Evolutionary conservation across 345 rosid genomes (phyloP).

Genomic region (Sonneratia caseolaris): DNA sequence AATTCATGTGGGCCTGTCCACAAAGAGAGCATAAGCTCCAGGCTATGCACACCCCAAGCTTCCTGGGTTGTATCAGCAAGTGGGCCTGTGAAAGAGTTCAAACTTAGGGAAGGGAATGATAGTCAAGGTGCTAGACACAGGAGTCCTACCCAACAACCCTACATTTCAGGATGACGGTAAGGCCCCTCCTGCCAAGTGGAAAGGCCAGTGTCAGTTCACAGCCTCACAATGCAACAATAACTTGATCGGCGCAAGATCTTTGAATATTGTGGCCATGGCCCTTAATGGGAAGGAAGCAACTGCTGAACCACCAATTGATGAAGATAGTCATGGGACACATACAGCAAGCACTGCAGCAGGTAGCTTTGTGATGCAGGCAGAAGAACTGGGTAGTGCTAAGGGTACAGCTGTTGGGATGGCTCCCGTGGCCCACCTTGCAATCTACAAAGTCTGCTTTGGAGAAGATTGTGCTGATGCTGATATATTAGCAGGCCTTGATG

Average conservation of each 20-base stretch:
- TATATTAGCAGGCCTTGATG: constrained; percentile 40
- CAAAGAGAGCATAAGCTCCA: constrained; percentile 25
- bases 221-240: constrained; percentile 36
- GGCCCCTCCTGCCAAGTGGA: constrained; percentile 43
- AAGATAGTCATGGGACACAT: constrained; percentile 54
- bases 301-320: constrained; percentile 27
- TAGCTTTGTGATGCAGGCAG: constrained; percentile 23
- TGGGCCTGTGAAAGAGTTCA: constrained; percentile 32
- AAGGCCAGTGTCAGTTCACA: constrained; percentile 41
- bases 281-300: constrained; percentile 3
- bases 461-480: constrained; percentile 36
- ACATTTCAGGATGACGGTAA: constrained; percentile 34
- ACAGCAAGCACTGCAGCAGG: constrained; percentile 52
- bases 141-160: constrained; percentile 43
- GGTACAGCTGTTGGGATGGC: constrained; percentile 59
- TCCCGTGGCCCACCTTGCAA: constrained; percentile 44
- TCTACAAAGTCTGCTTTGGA: constrained; percentile 47
- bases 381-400: constrained; percentile 27
- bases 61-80: constrained; percentile 34
- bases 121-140: constrained; percentile 43
- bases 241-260: constrained; percentile 45
- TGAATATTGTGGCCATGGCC: constrained; percentile 15
- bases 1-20: constrained; percentile 23
- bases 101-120: constrained; percentile 40
- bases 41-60: constrained; percentile 40